Conservation (phyloP, 1,284 basidiomycete genomes). For the Neonothopanus nambi region DNA sequence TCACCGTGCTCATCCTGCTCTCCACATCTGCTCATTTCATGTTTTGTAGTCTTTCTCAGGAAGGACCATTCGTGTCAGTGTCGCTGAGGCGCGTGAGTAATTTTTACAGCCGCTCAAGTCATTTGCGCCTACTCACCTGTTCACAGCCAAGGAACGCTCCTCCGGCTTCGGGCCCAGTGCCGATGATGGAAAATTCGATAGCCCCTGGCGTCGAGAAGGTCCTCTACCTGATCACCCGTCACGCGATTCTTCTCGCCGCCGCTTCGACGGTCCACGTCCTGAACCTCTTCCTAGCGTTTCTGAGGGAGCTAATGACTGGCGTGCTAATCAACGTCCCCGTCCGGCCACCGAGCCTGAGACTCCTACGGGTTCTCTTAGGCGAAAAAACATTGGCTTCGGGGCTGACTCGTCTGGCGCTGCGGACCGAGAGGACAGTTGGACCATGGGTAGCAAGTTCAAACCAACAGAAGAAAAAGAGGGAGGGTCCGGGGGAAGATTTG, state of each 20-base stretch:
- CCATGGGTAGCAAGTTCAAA: slow-evolving; percentile 71
- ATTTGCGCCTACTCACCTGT: slow-evolving; percentile 6
- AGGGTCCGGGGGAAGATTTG: slow-evolving; percentile 48
- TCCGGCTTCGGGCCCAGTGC: slow-evolving; percentile 53
- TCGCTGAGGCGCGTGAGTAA: slow-evolving; percentile 90
- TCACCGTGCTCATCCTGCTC: slow-evolving; percentile 15
- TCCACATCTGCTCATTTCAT: not conserved
- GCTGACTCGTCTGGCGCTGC: slow-evolving; percentile 56
- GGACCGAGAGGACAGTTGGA: slow-evolving; percentile 77
- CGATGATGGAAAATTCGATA: slow-evolving; percentile 75
- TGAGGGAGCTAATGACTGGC: slow-evolving; percentile 70
- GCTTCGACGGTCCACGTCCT: slow-evolving; percentile 53
- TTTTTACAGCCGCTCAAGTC: slow-evolving; percentile 8
- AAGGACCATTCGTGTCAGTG: slow-evolving; percentile 85
- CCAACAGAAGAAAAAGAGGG: slow-evolving; percentile 45
- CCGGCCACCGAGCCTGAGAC: slow-evolving; percentile 46
- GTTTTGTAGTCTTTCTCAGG: slow-evolving; percentile 55
- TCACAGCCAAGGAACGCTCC: slow-evolving; percentile 69
- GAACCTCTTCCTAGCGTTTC: slow-evolving; percentile 47
- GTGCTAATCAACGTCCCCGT: slow-evolving; percentile 57
- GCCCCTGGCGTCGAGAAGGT: slow-evolving; percentile 85
- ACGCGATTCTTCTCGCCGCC: slow-evolving; percentile 62
- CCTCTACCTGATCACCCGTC: slow-evolving; percentile 71
- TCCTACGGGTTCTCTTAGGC: slow-evolving; percentile 40
- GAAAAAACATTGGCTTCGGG: slow-evolving; percentile 57